Base-by-base conservation (phyloP, 164 flowering plant species). In the Echeveria elegans region DNA sequence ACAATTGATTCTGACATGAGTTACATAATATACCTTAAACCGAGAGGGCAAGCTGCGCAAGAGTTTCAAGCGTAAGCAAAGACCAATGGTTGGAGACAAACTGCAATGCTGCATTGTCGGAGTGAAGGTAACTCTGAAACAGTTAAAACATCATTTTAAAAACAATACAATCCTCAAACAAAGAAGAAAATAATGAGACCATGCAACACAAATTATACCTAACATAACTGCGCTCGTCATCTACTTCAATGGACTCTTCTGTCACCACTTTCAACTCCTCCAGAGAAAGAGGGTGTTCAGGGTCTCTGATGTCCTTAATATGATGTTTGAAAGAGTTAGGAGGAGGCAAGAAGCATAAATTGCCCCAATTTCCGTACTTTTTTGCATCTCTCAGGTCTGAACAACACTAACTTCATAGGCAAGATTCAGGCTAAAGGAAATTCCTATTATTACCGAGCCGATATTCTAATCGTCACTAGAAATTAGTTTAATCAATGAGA, bases 21-120 rank as follows among this genome's bases (percentile, higher is more conserved):
- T n/a, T 34, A n/a, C n/a, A 36, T 28, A 16, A 34, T 8, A 63
- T 76, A 86, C 98, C 93, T 92, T 90, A 76, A 78, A 92, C 61
- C 87, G 90, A n/a, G 90, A 77, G 76, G 96, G 96, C 65, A 92
- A 72, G 74, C 88, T 83, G 52, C 86, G 82, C 86, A 86, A 72
- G 58, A 93, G 87, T 70, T 90, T 93, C 66, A 85, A 87, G 15
- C 88, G 79, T 47, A 93, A 59, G 76, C 92, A 90, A 67, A 93
- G 84, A 56, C 98, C 97, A 77, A 93, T 90, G 30, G 85, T 76
- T 5, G 87, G 82, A 29, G 94, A 96, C 94, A 88, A 87, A 75
- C 84, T 85, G 74, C 98, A 90, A 77, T 88, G 92, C 63, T 81
- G 85, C 56, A 93, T 89, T 2, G 98, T 90, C 12, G 97, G 98